Evolutionary conservation across 2,329 filamentous ascomycete genomes (phyloP).

Genomic region (Neopestalotiopsis sp.): DNA sequence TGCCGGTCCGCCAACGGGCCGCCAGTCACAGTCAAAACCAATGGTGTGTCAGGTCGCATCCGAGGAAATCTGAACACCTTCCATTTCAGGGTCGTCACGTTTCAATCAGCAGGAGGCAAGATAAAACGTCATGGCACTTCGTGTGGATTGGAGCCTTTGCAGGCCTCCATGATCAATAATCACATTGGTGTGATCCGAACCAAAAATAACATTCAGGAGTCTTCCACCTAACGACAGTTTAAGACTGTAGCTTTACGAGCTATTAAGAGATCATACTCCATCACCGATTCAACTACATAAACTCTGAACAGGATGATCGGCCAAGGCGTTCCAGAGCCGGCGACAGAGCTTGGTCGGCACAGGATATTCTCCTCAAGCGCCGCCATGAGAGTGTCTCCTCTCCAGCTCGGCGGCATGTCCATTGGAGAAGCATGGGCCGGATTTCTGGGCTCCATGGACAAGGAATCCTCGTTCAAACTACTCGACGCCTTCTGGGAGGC

Average conservation of each 20-base stretch:
- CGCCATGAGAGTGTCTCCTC: slow-evolving; percentile 48
- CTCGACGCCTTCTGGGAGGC: slow-evolving; percentile 59
- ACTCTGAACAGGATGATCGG: not conserved
- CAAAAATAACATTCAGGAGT: too few relatives aligned
- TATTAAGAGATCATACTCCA: too few relatives aligned
- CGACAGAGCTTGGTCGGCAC: slow-evolving; percentile 43
- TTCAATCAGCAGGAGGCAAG: not conserved
- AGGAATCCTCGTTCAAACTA: slow-evolving; percentile 58
- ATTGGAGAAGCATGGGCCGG: slow-evolving; percentile 16
- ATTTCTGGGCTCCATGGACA: slow-evolving; percentile 32
- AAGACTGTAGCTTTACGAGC: too few relatives aligned
- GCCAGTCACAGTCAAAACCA: not conserved
- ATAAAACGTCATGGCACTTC: not conserved
- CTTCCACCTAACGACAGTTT: too few relatives aligned
- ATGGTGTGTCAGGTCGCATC: not conserved
- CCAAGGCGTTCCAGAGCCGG: slow-evolving; percentile 10
- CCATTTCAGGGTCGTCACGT: not conserved
- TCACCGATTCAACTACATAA: too few relatives aligned
- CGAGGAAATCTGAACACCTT: not conserved
- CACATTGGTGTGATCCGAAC: not conserved
- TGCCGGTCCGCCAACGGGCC: not conserved
- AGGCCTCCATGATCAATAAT: not conserved
- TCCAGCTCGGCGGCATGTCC: slow-evolving; percentile 21
- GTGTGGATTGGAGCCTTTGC: not conserved
- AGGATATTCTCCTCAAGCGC: slow-evolving; percentile 50